phyloP scores from a whole-genome alignment of 768 basidiomycete genomes.

The Pulveroboletus sp. region DNA sequence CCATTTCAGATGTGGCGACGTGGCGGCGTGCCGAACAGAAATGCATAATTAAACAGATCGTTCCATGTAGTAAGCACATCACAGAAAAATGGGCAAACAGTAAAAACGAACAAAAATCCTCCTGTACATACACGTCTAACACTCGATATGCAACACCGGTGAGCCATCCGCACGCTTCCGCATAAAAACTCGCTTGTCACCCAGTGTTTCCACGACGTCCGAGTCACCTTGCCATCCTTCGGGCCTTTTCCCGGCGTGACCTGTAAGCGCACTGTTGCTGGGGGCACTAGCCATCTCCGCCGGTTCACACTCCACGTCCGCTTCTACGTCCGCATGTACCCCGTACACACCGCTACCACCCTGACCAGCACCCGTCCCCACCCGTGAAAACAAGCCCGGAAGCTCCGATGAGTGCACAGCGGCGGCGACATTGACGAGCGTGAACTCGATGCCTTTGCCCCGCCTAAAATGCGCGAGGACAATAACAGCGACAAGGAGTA shows the following conservation, averaged over 20 bases:
- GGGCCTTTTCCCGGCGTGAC: background rate
- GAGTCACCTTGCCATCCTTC: background rate
- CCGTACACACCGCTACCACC: too few species aligned
- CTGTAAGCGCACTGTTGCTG: background rate
- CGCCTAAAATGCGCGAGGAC: constrained; percentile 22
- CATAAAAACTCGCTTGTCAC: constrained; percentile 12
- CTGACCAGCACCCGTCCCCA: background rate
- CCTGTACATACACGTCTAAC: background rate
- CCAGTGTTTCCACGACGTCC: constrained; percentile 8
- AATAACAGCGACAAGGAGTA: constrained; percentile 18
- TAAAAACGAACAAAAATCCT: background rate
- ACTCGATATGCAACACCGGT: constrained; percentile 14
- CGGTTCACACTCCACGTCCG: background rate
- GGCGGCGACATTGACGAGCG: constrained; percentile 20
- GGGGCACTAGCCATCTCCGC: background rate
- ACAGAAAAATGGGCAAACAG: too few species aligned
- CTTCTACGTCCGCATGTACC: background rate
- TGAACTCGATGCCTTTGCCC: constrained; percentile 22
- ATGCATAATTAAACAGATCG: too few species aligned
- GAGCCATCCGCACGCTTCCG: constrained; percentile 18
- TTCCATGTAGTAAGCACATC: too few species aligned
- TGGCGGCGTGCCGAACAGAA: too few species aligned
- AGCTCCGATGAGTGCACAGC: constrained; percentile 26
- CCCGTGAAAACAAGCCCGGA: constrained; percentile 17
- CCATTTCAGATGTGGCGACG: too few species aligned